Evolutionary conservation across 345 rosid genomes (phyloP).

Genomic region (Lenwebbia sp.): DNA sequence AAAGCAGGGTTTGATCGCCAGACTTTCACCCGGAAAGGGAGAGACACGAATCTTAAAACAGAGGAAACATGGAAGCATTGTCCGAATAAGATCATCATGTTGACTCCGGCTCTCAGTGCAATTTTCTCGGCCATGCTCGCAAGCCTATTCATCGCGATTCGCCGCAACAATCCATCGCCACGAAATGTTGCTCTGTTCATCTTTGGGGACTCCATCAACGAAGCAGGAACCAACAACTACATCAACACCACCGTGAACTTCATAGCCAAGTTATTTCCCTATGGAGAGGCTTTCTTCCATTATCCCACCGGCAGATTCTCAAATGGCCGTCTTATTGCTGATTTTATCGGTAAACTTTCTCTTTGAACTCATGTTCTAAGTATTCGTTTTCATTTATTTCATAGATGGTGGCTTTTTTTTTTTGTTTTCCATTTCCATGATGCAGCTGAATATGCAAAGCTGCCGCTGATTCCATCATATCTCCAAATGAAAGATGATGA

Average conservation of each 20-base stretch:
- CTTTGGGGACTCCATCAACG: constrained; percentile 40
- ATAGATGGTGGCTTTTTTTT: background rate
- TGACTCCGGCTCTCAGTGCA: background rate
- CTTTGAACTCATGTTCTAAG: background rate
- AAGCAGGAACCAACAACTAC: constrained; percentile 33
- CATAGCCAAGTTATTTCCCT: constrained; percentile 27
- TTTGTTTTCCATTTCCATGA: background rate
- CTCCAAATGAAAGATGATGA: constrained; percentile 20
- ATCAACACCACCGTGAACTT: constrained; percentile 13
- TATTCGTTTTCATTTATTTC: background rate
- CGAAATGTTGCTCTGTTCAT: constrained; percentile 19
- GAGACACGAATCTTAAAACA: background rate
- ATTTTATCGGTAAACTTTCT: constrained; percentile 24
- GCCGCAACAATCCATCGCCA: background rate
- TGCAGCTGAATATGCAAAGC: constrained; percentile 25
- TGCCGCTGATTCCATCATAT: constrained; percentile 32
- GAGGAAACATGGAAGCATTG: background rate
- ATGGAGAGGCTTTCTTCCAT: constrained; percentile 27
- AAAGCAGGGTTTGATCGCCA: background rate
- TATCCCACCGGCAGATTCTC: constrained; percentile 31
- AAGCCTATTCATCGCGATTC: background rate
- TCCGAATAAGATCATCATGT: background rate
- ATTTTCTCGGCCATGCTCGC: background rate
- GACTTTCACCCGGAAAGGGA: background rate
- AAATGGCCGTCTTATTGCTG: constrained; percentile 30